A percentile compares a stretch with the other conserved stretches of the same genome.
Conservation (phyloP, 352 stramenopile genomes). For the Pythium utonaiense region DNA sequence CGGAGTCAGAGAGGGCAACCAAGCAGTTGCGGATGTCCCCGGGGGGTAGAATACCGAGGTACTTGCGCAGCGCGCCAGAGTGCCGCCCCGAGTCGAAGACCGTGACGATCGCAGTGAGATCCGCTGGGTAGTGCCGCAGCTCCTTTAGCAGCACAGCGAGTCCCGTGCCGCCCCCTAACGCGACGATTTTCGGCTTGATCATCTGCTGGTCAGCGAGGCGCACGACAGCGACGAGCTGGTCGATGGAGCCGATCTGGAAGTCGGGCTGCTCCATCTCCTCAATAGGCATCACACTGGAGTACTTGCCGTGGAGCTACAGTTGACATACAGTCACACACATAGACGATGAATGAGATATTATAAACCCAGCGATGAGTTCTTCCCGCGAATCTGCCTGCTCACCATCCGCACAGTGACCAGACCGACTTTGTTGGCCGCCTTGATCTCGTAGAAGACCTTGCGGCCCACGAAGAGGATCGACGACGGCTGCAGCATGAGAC, state of each 20-base stretch:
- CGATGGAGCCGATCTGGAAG: conserved; percentile 79
- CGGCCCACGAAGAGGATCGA: conserved; percentile 79
- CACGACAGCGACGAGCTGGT: conserved; percentile 70
- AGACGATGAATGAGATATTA: conserved; percentile 10
- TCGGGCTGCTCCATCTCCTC: conserved; percentile 79
- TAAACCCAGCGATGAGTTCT: neutral
- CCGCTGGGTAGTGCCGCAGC: conserved; percentile 75
- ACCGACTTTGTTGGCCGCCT: conserved; percentile 73
- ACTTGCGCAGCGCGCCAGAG: conserved; percentile 77
- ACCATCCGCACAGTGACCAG: conserved; percentile 81
- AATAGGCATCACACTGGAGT: conserved; percentile 80
- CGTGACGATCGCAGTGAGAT: conserved; percentile 85
- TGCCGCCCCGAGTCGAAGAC: conserved; percentile 85
- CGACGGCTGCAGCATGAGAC: conserved; percentile 63
- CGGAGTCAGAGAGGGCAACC: conserved; percentile 77
- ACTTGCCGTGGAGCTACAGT: conserved; percentile 75
- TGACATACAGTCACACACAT: conserved; percentile 6
- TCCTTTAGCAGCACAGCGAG: conserved; percentile 83
- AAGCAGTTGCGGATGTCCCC: conserved; percentile 87
- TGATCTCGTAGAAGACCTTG: conserved; percentile 87
- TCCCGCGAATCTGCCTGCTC: no score
- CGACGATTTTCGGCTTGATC: conserved; percentile 82
- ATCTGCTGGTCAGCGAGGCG: conserved; percentile 76
- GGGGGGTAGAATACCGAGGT: conserved; percentile 75
- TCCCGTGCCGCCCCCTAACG: conserved; percentile 73